Percentiles rank a stretch among this genome's conserved stretches.
Conservation (phyloP, 2,329 filamentous ascomycete species). For the Calycina herbarum region DNA sequence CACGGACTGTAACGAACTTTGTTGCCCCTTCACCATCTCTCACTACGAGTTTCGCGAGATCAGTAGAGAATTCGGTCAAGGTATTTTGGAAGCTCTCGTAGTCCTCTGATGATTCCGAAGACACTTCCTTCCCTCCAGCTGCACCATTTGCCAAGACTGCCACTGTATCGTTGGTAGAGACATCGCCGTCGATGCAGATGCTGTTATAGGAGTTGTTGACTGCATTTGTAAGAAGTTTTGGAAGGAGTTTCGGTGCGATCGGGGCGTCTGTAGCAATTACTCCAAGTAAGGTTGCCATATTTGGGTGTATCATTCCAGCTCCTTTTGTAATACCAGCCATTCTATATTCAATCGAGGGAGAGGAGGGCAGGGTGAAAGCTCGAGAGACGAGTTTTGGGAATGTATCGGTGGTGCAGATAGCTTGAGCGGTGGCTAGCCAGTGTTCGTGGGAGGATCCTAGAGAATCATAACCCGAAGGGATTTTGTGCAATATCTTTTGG, state of each 20-base stretch:
- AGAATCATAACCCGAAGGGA: slow-evolving; percentile 72
- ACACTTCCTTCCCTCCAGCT: slow-evolving; percentile 69
- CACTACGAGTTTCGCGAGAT: slow-evolving; percentile 89
- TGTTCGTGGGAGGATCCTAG: slow-evolving; percentile 76
- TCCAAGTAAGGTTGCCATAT: slow-evolving; percentile 94
- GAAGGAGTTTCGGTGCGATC: slow-evolving; percentile 66
- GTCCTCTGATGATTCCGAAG: slow-evolving; percentile 55
- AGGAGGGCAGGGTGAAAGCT: slow-evolving; percentile 80
- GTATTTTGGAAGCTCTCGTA: slow-evolving; percentile 70
- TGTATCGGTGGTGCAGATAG: slow-evolving; percentile 97
- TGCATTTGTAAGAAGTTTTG: slow-evolving; percentile 68
- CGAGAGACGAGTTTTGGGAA: slow-evolving; percentile 93
- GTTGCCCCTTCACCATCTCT: slow-evolving; percentile 96
- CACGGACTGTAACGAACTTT: slow-evolving; percentile 93
- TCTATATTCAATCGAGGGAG: slow-evolving; percentile 71
- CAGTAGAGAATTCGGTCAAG: slow-evolving; percentile 75
- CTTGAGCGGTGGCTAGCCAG: slow-evolving; percentile 83
- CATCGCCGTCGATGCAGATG: slow-evolving; percentile 96
- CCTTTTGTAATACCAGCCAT: slow-evolving; percentile 97
- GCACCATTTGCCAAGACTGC: slow-evolving; percentile 94
- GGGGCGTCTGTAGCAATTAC: slow-evolving; percentile 91
- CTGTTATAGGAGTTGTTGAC: slow-evolving; percentile 90
- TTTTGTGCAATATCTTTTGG: slow-evolving; percentile 79
- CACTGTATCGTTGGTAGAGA: slow-evolving; percentile 95
- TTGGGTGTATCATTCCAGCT: slow-evolving; percentile 98